phyloP scores from a whole-genome alignment of 371 early-diverging fungal genomes.

The Mortierella sp. region DNA sequence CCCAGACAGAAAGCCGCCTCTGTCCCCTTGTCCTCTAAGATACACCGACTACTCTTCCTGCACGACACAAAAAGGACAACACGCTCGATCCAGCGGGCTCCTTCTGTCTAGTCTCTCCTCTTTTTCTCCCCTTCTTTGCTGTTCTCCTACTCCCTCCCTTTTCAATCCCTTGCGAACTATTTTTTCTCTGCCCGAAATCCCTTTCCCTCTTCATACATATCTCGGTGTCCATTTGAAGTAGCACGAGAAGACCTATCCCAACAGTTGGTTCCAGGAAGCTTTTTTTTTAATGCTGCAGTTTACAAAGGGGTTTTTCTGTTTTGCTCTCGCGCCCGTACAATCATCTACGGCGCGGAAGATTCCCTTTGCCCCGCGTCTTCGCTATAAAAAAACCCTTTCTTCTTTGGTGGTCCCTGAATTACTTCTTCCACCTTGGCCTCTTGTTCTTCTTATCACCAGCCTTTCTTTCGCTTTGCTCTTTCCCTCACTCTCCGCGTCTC shows the following conservation, averaged over 20 bases:
- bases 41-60: neutral
- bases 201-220: neutral
- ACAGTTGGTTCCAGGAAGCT: neutral
- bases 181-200: neutral
- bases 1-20: neutral
- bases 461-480: neutral
- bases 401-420: conserved; percentile 6
- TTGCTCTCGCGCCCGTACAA: too few relatives aligned
- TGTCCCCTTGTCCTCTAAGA: neutral
- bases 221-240: neutral
- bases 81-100: neutral
- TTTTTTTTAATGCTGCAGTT: neutral
- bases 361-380: neutral
- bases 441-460: neutral
- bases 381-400: conserved; percentile 2
- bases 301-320: neutral
- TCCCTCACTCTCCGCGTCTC: neutral
- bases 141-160: neutral
- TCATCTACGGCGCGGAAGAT: neutral
- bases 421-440: neutral
- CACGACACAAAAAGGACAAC: neutral
- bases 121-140: neutral
- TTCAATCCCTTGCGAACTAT: neutral
- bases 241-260: too few relatives aligned
- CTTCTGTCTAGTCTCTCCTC: neutral